These are phyloP conservation scores for Eudorina sp. DNA, from an alignment of 139 green algal species.

Conservation along the genomic window DNA sequence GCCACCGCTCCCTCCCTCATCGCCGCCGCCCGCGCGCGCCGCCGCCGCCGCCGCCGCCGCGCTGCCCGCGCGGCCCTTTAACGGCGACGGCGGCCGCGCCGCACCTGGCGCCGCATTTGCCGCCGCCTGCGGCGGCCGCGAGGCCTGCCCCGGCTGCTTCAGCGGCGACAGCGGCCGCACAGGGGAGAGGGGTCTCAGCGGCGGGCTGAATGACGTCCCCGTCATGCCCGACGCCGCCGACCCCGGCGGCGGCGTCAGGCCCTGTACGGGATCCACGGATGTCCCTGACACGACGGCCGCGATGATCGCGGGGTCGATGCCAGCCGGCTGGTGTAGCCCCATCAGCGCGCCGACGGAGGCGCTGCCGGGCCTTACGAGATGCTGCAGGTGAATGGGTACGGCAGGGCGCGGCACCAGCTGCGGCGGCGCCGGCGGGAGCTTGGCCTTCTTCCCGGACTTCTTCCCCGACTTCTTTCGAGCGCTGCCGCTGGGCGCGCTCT, in stretches of 20 bases:
- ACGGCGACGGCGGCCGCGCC: neutral
- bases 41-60: neutral
- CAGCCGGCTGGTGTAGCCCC: constrained; percentile 4
- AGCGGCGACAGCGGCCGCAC: neutral
- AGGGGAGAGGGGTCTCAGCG: neutral
- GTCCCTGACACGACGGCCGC: neutral
- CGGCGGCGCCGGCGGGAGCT: neutral
- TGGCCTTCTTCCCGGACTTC: neutral
- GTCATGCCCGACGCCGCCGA: neutral
- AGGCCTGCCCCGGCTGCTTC: neutral
- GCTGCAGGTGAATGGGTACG: constrained; percentile 39
- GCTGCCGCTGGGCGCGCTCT: neutral
- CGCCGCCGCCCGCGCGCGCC: neutral
- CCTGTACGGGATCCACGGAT: neutral
- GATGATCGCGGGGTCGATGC: constrained; percentile 27
- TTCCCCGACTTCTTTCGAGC: neutral
- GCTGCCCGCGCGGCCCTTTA: neutral
- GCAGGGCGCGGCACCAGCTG: constrained; percentile 5
- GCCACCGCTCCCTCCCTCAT: neutral
- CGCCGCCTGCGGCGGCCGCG: neutral
- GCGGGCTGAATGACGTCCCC: neutral
- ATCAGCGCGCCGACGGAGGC: constrained; percentile 26
- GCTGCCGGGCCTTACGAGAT: constrained; percentile 23
- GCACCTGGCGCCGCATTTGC: neutral
- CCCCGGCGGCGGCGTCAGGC: neutral